Base-by-base conservation (phyloP, 1,139 yeast species). In the Wickerhamomyces sp. region DNA sequence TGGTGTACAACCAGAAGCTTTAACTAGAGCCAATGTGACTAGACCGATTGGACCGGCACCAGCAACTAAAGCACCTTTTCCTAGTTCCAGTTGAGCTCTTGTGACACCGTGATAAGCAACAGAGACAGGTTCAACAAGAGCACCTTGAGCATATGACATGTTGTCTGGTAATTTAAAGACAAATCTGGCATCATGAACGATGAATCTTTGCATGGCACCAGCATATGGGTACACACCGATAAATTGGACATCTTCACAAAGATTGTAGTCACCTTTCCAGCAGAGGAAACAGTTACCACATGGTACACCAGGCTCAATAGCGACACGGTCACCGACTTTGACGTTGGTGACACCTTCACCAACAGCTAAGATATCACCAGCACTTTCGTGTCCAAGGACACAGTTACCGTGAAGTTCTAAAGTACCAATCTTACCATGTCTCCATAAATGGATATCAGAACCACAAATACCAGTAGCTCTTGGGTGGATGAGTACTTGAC, bases 31-130 rank as follows among this genome's bases (percentile, higher is more conserved):
- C 25, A 94, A 90, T 37, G 83, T 72, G 45, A 87, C 72, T 37
- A 88, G 66, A 28, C 96, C 97, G 47, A 88, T 89, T 14, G 96
- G 96, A 12, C 97, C 97, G 18, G 96, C 96, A 39, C 96, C 96
- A 49, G 85, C 82, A 15, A 88, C 83, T 33, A 81, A 78, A 17
- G 81, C 82, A 10, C 76, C 69, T 51, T 84, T 92, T 42, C 94
- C 95, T 43, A 84, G 75, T 32, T 66, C 68, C 41, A 84, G 65
- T 27, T 72, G 71, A 16, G 85, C 85, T 45, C 81, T 71, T 56
- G 77, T 80, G 43, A 81, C 74, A 10, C 90, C 92, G 52, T 86
- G 95, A 22, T 87, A 85, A 27, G 86, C 95, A 31, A 88, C 96
- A 16, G 86, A 73, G 52, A 88, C 69, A 24, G 96, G 96, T 64